Evolutionary conservation across 73 alveolate species (phyloP), one percentile per base, ranked within the genome.

Genomic region (Paramecium primaurelia): DNA sequence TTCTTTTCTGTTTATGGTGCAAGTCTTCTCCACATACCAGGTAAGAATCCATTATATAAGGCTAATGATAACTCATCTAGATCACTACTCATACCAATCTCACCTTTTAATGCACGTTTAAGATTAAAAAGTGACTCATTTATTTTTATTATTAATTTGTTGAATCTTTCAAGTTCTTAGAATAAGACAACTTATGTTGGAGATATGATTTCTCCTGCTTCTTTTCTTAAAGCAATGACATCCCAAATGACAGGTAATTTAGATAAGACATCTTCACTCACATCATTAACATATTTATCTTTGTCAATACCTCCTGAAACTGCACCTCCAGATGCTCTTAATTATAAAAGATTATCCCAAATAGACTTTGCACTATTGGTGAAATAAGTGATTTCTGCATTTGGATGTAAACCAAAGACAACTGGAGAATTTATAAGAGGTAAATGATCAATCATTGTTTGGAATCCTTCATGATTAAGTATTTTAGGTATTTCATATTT

Each of bases 321-420:
- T 99, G 99, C 98, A 71, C 96, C 94, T 77, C 99, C 99, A 92
- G 98, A 93, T 59, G 98, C 97, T 97, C 98, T 99, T 34, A 97
- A 96, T 54, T 96, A 94, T 18, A 97, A 86, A 2, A 97, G 98
- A 6, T 98, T 96, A 20, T 95, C 97, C 68, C 98, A 92, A 25
- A 97, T 71, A 9, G 95, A 87, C 88, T 96, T 96, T 0, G 99
- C 97, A 92, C 98, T 99, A 89, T 96, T 97, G 44, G 94, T 97
- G 47, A 98, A 99, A 73, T 97, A 97, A 38, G 98, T 95, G 44
- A 98, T 98, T 92, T 96, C 99, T 6, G 99, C 99, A 94, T 98
- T 98, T 58, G 97, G 98, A 95, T 98, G 99, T 40, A 98, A 94
- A 32, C 99, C 99, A 92, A 98, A 98, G 12, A 98, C 98, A 60